These are phyloP conservation scores for Penicillium nucicola DNA, from an alignment of 495 filamentous ascomycete species.

Conservation along the genomic window DNA sequence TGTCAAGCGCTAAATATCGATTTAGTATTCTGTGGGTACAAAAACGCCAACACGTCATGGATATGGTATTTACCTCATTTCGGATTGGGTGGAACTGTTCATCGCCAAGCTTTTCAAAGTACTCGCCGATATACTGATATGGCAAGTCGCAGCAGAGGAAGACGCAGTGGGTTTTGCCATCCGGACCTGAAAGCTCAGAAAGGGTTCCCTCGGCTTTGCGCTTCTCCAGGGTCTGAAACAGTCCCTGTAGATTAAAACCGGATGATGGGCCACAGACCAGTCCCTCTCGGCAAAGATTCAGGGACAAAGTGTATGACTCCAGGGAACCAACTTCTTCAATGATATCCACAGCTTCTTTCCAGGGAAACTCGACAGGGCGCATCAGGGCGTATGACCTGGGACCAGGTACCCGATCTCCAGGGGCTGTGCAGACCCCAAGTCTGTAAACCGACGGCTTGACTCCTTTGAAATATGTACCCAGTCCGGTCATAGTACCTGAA, in stretches of 20 bases:
- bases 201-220: constrained; percentile 44
- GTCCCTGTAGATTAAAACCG: constrained; percentile 53
- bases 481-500: constrained; percentile 51
- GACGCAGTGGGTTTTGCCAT: constrained; percentile 51
- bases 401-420: constrained; percentile 56
- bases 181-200: constrained; percentile 38
- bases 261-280: constrained; percentile 60
- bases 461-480: constrained; percentile 51
- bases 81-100: constrained; percentile 52
- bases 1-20: constrained; percentile 33
- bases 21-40: constrained; percentile 6
- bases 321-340: constrained; percentile 53
- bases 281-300: constrained; percentile 54
- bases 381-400: constrained; percentile 53
- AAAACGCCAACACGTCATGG: background rate
- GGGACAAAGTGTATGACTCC: constrained; percentile 52
- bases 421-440: constrained; percentile 53
- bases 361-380: constrained; percentile 54
- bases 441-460: constrained; percentile 49
- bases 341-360: constrained; percentile 50
- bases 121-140: constrained; percentile 60
- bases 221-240: constrained; percentile 50
- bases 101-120: constrained; percentile 52
- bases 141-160: constrained; percentile 62
- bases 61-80: constrained; percentile 46